Evolutionary conservation across 2,329 filamentous ascomycete species (phyloP), one percentile per base, ranked within the genome.

Genomic region (Ophiostoma piceae): DNA sequence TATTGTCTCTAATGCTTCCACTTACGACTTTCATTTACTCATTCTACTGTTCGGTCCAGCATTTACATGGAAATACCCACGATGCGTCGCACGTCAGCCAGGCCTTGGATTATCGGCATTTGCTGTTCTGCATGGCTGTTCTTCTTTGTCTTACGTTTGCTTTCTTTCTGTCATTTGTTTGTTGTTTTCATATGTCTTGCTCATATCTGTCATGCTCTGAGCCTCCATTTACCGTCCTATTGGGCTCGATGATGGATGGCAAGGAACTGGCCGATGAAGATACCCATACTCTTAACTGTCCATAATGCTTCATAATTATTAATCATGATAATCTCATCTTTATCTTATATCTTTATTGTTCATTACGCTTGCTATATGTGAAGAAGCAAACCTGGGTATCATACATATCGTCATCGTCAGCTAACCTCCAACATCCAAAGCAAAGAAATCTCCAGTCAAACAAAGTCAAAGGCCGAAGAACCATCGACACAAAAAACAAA

Each of bases 221-320:
- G 60, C 32, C 32, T 11, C 12, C 32, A 14, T 22, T 7, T 65
- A 14, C 16, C 8, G 11, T 22, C 29, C 32, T 6, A 3, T 32
- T 65, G 12, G n/a, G 22, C 22, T 29, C 22, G 26, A 12, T 14
- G 14, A 19, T 12, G 26, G 26, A 32, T 32, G 57, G 26, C 57
- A 62, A 16, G 12, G 22, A 29, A 16, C 57, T 62, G 57, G 57
- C 60, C 37, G 60, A 65, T 65, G 16, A 65, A 66, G 68, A 69
- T 69, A 69, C 68, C 68, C 67, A 64, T 68, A 47, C n/a, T 22
- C 14, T 54, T 54, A 54, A n/a, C 37, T 39, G 14, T 29, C 9
- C n/a, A 39, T 32, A 26, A 69, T 66, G 60, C 8, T n/a, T 43
- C 35, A 60, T 26, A 22, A 65, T 26, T 41, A 14, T 41, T 29